Conservation (phyloP, 768 basidiomycete species). For the Vishniacozyma victoriae region DNA sequence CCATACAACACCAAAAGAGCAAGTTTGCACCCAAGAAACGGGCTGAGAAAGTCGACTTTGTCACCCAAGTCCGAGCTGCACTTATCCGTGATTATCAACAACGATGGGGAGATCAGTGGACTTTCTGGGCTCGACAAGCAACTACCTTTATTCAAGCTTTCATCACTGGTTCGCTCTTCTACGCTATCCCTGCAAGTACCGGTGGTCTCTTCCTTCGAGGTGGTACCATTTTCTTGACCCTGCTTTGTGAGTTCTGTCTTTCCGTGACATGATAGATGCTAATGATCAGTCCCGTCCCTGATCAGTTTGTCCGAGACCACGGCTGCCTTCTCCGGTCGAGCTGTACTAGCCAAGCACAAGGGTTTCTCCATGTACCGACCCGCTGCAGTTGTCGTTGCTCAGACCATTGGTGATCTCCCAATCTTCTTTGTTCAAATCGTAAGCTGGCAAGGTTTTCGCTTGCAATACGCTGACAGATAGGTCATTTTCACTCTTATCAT, state of each 20-base stretch:
- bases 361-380: conserved; percentile 40
- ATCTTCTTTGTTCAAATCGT: conserved; percentile 42
- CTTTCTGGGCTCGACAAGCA: conserved; percentile 35
- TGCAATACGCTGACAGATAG: conserved; percentile 34
- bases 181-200: conserved; percentile 55
- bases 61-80: conserved; percentile 29
- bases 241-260: conserved; percentile 26
- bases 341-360: conserved; percentile 44
- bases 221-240: conserved; percentile 69
- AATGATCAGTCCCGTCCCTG: conserved; percentile 11
- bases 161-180: conserved; percentile 63
- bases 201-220: conserved; percentile 68
- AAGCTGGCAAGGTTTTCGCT: conserved; percentile 33
- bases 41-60: conserved; percentile 27
- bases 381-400: conserved; percentile 49
- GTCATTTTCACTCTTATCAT: conserved; percentile 39
- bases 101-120: conserved; percentile 40
- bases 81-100: conserved; percentile 35
- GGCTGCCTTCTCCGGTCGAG: conserved; percentile 40
- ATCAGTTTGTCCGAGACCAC: conserved; percentile 37
- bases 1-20: conserved; percentile 23
- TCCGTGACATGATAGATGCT: too few species aligned
- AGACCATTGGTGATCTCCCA: conserved; percentile 50
- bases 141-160: conserved; percentile 50
- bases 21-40: conserved; percentile 22